A percentile compares a stretch with the other conserved stretches of the same genome.
phyloP scores from a whole-genome alignment of 2,329 filamentous ascomycete genomes.

The Calonectria pauciramosa region DNA sequence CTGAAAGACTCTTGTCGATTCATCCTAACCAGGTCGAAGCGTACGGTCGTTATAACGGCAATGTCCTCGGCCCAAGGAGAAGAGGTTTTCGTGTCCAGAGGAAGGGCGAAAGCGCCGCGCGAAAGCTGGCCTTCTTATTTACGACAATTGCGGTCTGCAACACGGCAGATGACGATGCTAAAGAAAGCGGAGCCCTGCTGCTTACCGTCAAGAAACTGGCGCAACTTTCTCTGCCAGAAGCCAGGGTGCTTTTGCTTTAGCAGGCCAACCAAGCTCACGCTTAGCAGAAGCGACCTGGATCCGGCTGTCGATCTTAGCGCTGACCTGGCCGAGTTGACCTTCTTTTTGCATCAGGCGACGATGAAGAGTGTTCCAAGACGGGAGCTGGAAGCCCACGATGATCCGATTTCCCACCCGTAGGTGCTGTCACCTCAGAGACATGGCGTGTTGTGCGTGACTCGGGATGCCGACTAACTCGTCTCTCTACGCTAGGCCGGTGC shows the following conservation, averaged over 20 bases:
- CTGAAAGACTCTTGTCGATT: constrained; percentile 19
- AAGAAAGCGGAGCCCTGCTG: constrained; percentile 2
- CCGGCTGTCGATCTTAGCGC: constrained; percentile 17
- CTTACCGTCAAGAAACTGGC: neutral
- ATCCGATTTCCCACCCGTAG: constrained; percentile 12
- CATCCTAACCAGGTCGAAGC: neutral
- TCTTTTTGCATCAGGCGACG: constrained; percentile 13
- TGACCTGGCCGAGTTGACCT: constrained; percentile 17
- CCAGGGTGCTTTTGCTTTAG: neutral
- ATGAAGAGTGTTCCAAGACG: constrained; percentile 20
- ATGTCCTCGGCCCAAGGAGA: neutral
- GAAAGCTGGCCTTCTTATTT: constrained; percentile 7
- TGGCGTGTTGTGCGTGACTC: neutral
- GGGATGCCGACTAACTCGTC: neutral
- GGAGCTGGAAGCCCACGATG: constrained; percentile 13
- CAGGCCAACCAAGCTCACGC: constrained; percentile 21
- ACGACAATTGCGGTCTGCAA: constrained; percentile 1
- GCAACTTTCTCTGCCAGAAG: constrained; percentile 5
- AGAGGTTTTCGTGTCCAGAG: constrained; percentile 17
- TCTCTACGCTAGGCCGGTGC: neutral
- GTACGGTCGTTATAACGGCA: neutral
- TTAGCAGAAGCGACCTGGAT: constrained; percentile 26
- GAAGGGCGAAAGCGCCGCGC: constrained; percentile 7
- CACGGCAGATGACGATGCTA: neutral
- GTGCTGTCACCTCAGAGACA: neutral